Percentiles rank a stretch among this genome's conserved stretches.
phyloP scores from a whole-genome alignment of 805 yeast species.

The Metschnikowia shivogae region DNA sequence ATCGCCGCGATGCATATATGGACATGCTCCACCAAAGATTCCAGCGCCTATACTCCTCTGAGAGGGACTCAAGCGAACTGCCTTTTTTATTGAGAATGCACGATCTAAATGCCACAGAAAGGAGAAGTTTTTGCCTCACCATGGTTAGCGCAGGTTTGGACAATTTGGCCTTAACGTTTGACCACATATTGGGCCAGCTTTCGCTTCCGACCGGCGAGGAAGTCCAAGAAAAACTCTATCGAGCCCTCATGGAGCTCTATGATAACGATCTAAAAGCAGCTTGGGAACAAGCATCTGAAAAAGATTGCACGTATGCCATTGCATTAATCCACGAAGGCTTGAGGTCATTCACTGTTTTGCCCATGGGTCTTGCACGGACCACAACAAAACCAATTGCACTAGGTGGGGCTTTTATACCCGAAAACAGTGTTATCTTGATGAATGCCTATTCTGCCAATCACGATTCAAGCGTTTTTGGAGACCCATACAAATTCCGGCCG shows the following conservation, averaged over 20 bases:
- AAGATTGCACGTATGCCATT: slow-evolving; percentile 43
- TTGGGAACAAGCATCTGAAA: slow-evolving; percentile 24
- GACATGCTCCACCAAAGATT: slow-evolving; percentile 21
- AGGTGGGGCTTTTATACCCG: slow-evolving; percentile 45
- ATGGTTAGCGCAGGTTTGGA: slow-evolving; percentile 80
- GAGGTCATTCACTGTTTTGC: slow-evolving; percentile 61
- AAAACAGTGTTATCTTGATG: slow-evolving; percentile 55
- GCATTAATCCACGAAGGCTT: slow-evolving; percentile 64
- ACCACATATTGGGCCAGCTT: slow-evolving; percentile 58
- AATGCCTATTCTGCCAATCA: slow-evolving; percentile 71
- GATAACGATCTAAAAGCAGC: slow-evolving; percentile 17
- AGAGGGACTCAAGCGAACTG: background rate
- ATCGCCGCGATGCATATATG: slow-evolving; percentile 50
- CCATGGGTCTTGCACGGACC: slow-evolving; percentile 60
- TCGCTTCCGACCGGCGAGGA: slow-evolving; percentile 39
- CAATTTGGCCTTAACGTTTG: slow-evolving; percentile 61
- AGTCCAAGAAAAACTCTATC: slow-evolving; percentile 43
- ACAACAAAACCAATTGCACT: slow-evolving; percentile 50
- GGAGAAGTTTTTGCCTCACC: slow-evolving; percentile 60
- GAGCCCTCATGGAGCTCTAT: slow-evolving; percentile 4
- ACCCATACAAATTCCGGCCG: slow-evolving; percentile 50
- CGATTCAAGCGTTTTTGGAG: slow-evolving; percentile 41
- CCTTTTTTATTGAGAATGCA: background rate
- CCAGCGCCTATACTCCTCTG: background rate
- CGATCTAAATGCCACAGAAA: slow-evolving; percentile 42